Evolutionary conservation across 306 rosid species (phyloP), one percentile per base, ranked within the genome.

Genomic region (Cucurbita moschata): DNA sequence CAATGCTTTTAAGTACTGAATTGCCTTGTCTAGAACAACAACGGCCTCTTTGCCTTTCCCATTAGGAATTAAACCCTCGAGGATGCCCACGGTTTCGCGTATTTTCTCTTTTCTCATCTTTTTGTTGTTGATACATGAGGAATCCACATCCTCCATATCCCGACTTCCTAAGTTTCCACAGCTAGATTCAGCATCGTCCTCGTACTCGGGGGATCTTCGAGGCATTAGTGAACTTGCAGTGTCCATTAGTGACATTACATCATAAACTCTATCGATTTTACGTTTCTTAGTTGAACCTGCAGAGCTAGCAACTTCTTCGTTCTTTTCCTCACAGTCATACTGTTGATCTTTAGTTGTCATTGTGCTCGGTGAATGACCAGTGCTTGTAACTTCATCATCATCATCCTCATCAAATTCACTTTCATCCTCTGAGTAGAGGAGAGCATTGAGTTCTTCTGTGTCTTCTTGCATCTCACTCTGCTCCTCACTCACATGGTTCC

Each of bases 351-450:
- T 85, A 37, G 82, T 75, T 55, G 92, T 83, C 96, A 82, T 84
- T 51, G 92, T 84, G 71, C 96, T 85, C 0, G 97, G 97, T 0
- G 97, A 91, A 82, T 89, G 99, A 12, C 97, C 99, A 5, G 99
- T 95, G 90, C 99, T 95, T 6, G 97, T 85, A 70, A 95, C 96
- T 82, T 95, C 99, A 76, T 91, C 97, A 1, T 50, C 54, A 50
- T 49, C 52, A 6, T 90, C 98, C 79, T 89, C 91, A 0, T 86
- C 75, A 2, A 81, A 82, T 23, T 89, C 84, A n/a, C 72, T 72
- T 19, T 77, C 89, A 21, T 91, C 86, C 12, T 90, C 96, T 0
- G 99, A 95, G 83, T 89, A 89, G 42, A 95, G 96, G 78, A 95
- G 82, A 8, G 99, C 99, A 74, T 95, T 82, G 64, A 95, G 89